Conservation (phyloP, 176 grass and related monocot species). For the Cocos nucifera region DNA sequence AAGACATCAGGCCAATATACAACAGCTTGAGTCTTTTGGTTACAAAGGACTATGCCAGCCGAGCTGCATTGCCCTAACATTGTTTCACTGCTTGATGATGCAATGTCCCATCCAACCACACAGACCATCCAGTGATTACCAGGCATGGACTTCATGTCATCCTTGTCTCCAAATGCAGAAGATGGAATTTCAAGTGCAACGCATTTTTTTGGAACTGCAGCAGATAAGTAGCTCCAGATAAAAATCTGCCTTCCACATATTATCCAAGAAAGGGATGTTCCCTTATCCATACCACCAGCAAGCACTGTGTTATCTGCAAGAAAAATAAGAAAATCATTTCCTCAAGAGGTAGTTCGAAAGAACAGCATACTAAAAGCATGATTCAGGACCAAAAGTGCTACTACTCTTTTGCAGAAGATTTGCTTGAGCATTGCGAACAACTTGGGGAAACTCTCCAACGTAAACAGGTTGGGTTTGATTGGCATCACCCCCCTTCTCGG, state of each 20-base stretch:
- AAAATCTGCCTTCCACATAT: slow-evolving; percentile 73
- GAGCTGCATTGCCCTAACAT: slow-evolving; percentile 43
- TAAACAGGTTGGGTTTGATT: slow-evolving; percentile 67
- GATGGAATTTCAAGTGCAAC: slow-evolving; percentile 59
- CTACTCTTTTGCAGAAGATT: slow-evolving; percentile 49
- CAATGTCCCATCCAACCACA: slow-evolving; percentile 45
- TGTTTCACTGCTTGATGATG: slow-evolving; percentile 24
- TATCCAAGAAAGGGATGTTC: slow-evolving; percentile 79
- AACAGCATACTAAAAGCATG: too few species aligned
- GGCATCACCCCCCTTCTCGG: slow-evolving; percentile 36
- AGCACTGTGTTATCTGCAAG: slow-evolving; percentile 54
- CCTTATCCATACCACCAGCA: slow-evolving; percentile 74
- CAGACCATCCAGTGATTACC: slow-evolving; percentile 64
- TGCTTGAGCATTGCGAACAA: slow-evolving; percentile 79
- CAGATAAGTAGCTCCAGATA: slow-evolving; percentile 75
- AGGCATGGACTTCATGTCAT: slow-evolving; percentile 4
- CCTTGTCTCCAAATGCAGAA: slow-evolving; percentile 39
- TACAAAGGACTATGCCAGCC: slow-evolving; percentile 61
- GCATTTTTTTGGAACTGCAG: slow-evolving; percentile 61
- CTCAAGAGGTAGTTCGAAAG: neutral
- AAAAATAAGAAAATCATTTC: slow-evolving; percentile 1
- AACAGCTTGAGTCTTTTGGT: slow-evolving; percentile 49
- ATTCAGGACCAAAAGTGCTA: neutral
- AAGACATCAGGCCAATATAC: slow-evolving; percentile 84
- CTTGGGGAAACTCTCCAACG: slow-evolving; percentile 68